These are phyloP conservation scores for Kwoniella europaea DNA, from an alignment of 768 basidiomycete genomes.

Conservation along the genomic window DNA sequence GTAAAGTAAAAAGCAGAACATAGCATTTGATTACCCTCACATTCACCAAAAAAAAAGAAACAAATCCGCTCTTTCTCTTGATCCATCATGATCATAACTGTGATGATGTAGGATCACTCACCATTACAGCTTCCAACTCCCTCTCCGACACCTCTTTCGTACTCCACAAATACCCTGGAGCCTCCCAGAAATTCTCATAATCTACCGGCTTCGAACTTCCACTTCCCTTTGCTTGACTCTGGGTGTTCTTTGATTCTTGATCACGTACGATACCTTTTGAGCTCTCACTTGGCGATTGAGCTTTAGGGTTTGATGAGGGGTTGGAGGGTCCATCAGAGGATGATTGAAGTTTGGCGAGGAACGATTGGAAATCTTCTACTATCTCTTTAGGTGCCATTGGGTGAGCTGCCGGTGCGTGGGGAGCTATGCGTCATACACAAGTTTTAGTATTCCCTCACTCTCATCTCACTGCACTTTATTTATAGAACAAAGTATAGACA, in stretches of 20 bases:
- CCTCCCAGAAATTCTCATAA: conserved; percentile 57
- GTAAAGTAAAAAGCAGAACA: too few species aligned
- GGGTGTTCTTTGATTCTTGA: conserved; percentile 5
- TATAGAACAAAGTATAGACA: not conserved
- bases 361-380: conserved; percentile 51
- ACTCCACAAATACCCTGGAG: conserved; percentile 52
- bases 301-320: conserved; percentile 47
- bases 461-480: not conserved
- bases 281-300: conserved; percentile 31
- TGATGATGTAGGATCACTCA: conserved; percentile 35
- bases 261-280: conserved; percentile 22
- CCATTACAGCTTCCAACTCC: conserved; percentile 58
- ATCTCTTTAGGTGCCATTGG: conserved; percentile 55
- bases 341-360: conserved; percentile 56
- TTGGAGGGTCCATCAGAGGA: conserved; percentile 30
- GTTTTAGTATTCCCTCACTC: not conserved
- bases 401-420: conserved; percentile 56
- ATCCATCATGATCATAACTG: not conserved
- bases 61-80: not conserved
- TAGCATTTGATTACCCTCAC: too few species aligned
- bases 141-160: conserved; percentile 48
- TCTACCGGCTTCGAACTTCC: conserved; percentile 41
- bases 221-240: not conserved
- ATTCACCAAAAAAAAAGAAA: not conserved
- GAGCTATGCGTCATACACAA: conserved; percentile 29